Evolutionary conservation across 768 basidiomycete genomes (phyloP).

Genomic region (Dacryopinax primogenitus): DNA sequence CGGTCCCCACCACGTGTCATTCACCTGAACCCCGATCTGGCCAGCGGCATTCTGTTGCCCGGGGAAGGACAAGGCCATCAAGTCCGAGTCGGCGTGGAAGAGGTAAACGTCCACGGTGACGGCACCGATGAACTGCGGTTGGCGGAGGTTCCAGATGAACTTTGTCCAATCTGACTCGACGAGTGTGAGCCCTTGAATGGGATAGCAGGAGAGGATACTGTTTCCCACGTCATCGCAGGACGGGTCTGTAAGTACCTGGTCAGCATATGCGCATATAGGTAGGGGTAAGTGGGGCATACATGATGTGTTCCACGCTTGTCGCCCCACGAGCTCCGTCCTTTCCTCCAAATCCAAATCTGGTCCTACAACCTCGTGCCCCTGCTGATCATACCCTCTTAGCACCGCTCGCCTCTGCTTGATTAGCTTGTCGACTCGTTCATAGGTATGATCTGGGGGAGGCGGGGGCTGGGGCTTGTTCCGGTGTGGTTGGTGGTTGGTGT

Average conservation of each 20-base stretch:
- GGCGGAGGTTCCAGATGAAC: slow-evolving; percentile 70
- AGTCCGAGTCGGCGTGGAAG: slow-evolving; percentile 53
- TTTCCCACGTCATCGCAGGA: slow-evolving; percentile 39
- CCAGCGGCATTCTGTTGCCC: slow-evolving; percentile 47
- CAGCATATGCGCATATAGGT: neutral
- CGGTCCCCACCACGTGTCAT: slow-evolving; percentile 63
- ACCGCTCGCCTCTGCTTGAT: neutral
- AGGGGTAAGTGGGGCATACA: neutral
- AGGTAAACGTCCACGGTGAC: slow-evolving; percentile 66
- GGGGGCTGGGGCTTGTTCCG: neutral
- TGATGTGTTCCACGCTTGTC: neutral
- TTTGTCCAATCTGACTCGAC: slow-evolving; percentile 63
- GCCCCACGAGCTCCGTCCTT: neutral
- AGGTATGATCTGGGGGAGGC: neutral
- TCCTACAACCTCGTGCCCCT: neutral
- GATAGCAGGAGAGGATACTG: slow-evolving; percentile 65
- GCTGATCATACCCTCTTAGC: neutral
- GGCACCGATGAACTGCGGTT: slow-evolving; percentile 46
- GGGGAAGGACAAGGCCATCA: slow-evolving; percentile 35
- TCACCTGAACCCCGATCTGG: slow-evolving; percentile 38
- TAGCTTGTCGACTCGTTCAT: neutral
- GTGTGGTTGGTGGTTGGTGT: neutral
- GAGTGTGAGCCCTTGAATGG: slow-evolving; percentile 40
- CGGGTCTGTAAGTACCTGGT: slow-evolving; percentile 20
- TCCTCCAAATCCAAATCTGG: neutral